Evolutionary conservation across 1,139 yeast species (phyloP), one percentile per base, ranked within the genome.

Genomic region (Yamadazyma diospyri): DNA sequence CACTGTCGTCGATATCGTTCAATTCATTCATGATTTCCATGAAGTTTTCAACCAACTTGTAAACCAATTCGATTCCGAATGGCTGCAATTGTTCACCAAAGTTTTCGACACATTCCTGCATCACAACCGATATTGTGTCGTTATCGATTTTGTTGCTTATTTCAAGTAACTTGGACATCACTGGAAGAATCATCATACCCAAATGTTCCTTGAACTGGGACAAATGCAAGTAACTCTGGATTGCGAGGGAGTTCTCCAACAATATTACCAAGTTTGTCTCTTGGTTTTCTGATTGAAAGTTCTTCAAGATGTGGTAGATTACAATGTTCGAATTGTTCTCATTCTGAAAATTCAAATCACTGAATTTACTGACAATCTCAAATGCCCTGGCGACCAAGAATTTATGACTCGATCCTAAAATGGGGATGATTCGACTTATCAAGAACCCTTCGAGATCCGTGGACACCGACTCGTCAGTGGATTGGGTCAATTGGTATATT

Each of bases 51-150:
- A 82, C 80, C 46, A 92, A 64, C 49, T 83, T 88, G 25, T 70
- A 72, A 74, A 89, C 87, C 48, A 92, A 69, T 45, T 86, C 94
- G 27, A 84, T 79, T 6, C 97, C 96, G 59, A 89, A 92, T 19
- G 98, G 97, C 46, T 89, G 94, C 44, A 92, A 67, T 57, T 89
- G 95, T 45, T 81, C 86, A 4, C 95, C 73, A 56, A 83, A 92
- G 37, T 76, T 78, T 50, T 89, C 97, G 16, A 92, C 97, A 55
- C 94, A 82, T 48, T 89, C 97, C 62, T 92, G 97, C 84, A 92
- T 87, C 11, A 92, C 96, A 23, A 83, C 85, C 12, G 95, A 78
- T 23, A 92, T 73, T 2, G 92, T 77, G 54, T 92, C 98, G 41
- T 83, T 81, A 48, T 92, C 98, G 41, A 89, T 77, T 42, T 81